These are phyloP conservation scores for Lachancea waltii DNA, from an alignment of 805 yeast genomes.

Conservation along the genomic window DNA sequence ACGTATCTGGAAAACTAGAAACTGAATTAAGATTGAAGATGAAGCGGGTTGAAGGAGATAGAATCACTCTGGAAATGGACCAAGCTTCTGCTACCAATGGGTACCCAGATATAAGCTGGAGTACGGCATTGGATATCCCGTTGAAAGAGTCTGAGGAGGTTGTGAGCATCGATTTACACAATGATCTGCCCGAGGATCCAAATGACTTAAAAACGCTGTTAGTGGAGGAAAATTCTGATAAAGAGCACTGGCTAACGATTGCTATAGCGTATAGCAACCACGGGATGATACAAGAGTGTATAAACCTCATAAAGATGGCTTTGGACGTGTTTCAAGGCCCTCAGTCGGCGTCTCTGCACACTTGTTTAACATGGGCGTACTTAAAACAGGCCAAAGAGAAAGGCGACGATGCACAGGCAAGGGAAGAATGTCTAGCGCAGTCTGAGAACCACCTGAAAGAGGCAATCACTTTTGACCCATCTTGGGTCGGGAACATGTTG, in stretches of 20 bases:
- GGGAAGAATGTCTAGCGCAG: conserved; percentile 30
- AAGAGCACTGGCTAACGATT: conserved; percentile 77
- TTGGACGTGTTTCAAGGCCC: conserved; percentile 34
- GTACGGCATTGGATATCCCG: conserved; percentile 49
- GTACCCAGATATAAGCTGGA: conserved; percentile 31
- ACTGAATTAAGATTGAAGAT: not conserved
- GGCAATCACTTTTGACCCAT: conserved; percentile 42
- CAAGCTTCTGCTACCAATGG: conserved; percentile 8
- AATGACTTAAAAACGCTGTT: conserved; percentile 71
- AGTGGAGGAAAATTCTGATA: conserved; percentile 70
- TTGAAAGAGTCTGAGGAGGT: conserved; percentile 71
- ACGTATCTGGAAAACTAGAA: not conserved
- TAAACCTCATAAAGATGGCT: conserved; percentile 57
- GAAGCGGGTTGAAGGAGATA: not conserved
- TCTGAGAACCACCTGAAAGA: conserved; percentile 43
- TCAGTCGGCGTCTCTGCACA: conserved; percentile 47
- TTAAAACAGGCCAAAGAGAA: conserved; percentile 39
- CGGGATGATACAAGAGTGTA: conserved; percentile 53
- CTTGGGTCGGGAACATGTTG: conserved; percentile 45
- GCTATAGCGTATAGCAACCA: conserved; percentile 72
- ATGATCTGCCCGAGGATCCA: conserved; percentile 87
- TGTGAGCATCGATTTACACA: conserved; percentile 72
- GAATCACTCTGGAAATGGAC: conserved; percentile 2
- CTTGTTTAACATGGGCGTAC: conserved; percentile 69
- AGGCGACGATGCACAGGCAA: conserved; percentile 16